Evolutionary conservation across 1,284 basidiomycete species (phyloP).

Genomic region (Leccinum ponderosum): DNA sequence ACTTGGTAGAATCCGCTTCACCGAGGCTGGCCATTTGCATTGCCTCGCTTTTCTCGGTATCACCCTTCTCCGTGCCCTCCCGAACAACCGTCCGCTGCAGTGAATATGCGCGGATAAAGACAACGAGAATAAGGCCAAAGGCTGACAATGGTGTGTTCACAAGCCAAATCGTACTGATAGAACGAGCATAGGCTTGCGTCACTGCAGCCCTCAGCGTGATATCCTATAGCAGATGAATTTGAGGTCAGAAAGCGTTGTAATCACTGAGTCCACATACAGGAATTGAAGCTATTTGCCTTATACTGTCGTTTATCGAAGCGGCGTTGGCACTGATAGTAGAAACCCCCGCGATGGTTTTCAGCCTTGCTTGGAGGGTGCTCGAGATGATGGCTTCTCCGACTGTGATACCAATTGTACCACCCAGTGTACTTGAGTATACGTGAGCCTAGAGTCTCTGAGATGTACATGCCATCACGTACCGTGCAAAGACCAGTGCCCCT

Average conservation of each 20-base stretch:
- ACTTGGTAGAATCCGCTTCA: conserved; percentile 1
- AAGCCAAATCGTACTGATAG: conserved; percentile 74
- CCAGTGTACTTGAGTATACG: conserved; percentile 28
- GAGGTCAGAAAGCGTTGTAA: neutral
- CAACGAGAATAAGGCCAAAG: conserved; percentile 52
- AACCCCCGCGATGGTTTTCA: conserved; percentile 48
- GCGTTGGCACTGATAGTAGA: conserved; percentile 44
- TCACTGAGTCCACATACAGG: conserved; percentile 39
- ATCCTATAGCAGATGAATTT: conserved; percentile 40
- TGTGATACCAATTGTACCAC: conserved; percentile 41
- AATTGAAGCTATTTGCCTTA: conserved; percentile 54
- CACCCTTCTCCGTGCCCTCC: conserved; percentile 33
- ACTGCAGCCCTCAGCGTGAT: conserved; percentile 46
- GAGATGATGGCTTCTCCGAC: conserved; percentile 35
- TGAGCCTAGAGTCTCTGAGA: neutral
- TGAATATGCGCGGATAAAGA: conserved; percentile 64
- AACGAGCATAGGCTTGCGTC: conserved; percentile 68
- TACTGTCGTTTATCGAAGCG: conserved; percentile 54
- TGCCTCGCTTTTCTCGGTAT: conserved; percentile 16
- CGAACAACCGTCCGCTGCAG: conserved; percentile 54
- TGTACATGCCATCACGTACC: conserved; percentile 19
- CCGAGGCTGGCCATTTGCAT: neutral
- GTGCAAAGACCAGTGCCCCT: conserved; percentile 35
- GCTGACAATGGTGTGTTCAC: conserved; percentile 63
- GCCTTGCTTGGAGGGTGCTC: conserved; percentile 45